Evolutionary conservation across 176 grass and related monocot genomes (phyloP), one percentile per base, ranked within the genome.

Genomic region (Dactylis glomerata): DNA sequence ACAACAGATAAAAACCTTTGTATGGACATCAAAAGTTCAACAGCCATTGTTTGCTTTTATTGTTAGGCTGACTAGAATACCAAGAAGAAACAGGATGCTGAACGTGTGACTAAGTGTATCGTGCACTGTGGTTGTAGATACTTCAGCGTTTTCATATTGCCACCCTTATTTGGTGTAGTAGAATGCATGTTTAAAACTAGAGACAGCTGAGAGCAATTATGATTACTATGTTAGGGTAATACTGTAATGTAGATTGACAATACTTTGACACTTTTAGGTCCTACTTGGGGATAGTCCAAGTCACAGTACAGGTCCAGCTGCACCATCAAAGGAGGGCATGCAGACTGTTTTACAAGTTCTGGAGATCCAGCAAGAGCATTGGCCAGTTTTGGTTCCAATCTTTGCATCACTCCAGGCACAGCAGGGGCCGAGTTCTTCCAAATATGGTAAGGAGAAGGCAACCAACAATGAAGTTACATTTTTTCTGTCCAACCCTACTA

Each of bases 291-390:
- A 91, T 34, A 44, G 62, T 75, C 65, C 84, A 80, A 82, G 55
- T 86, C 57, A 55, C 44, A 36, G 84, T 66, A 69, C 58, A 76
- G 47, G 5, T 77, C 68, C 78, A 37, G 17, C 66, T 55, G 40
- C 86, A 80, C 93, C 96, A 88, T 95, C 96, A 79, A 84, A 79
- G 63, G 89, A 89, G 71, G 91, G 87, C 47, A 38, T 94, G 28
- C 75, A 85, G 41, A 94, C 89, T 81, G 81, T 98, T 83, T 80
- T 92, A 88, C 81, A 90, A 83, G 96, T 92, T 64, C 42, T 98
- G 79, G 55, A 81, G 81, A 88, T 93, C 72, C 96, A 98, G 76
- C 40, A 88, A 58, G 76, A 85, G 17, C 92, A 88, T 95, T 98
- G 96, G 96, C 93, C 89, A 73, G 68, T 87, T 86, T 87, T 98